These are phyloP conservation scores for Cutaneotrichosporon sp. DNA, from an alignment of 1,284 basidiomycete genomes.

Conservation along the genomic window DNA sequence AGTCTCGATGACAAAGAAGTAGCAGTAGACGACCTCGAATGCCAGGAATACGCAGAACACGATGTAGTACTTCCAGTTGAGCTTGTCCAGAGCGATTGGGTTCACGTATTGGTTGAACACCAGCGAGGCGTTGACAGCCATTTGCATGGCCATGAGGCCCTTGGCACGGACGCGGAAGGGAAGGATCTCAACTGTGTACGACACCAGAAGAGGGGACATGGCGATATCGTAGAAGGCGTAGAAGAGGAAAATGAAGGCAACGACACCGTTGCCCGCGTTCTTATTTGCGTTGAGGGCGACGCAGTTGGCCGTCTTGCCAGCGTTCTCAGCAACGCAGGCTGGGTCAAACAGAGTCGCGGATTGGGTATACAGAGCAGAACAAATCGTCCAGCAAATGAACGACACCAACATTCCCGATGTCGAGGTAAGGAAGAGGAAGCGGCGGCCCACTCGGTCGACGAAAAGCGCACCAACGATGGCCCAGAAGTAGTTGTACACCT, in stretches of 20 bases:
- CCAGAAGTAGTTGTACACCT: constrained; percentile 20
- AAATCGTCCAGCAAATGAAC: constrained; percentile 60
- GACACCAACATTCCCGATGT: constrained; percentile 52
- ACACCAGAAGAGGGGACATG: constrained; percentile 43
- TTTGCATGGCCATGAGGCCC: constrained; percentile 59
- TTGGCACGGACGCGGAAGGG: constrained; percentile 60
- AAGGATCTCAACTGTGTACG: constrained; percentile 22
- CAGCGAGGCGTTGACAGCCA: constrained; percentile 40
- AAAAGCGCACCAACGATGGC: constrained; percentile 29
- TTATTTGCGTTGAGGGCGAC: constrained; percentile 15
- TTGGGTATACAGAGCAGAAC: constrained; percentile 56
- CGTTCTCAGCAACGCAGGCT: constrained; percentile 8
- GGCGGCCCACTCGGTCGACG: constrained; percentile 41
- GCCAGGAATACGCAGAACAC: constrained; percentile 34
- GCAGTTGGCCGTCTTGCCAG: constrained; percentile 57
- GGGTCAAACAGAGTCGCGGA: constrained; percentile 22
- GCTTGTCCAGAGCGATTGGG: constrained; percentile 35
- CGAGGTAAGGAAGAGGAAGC: constrained; percentile 24
- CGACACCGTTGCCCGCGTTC: constrained; percentile 12
- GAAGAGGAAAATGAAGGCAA: constrained; percentile 41
- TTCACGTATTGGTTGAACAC: constrained; percentile 46
- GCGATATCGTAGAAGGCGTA: constrained; percentile 36
- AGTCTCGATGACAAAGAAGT: constrained; percentile 44
- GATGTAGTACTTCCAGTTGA: constrained; percentile 40
- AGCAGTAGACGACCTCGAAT: constrained; percentile 46